A percentile compares a stretch with the other conserved stretches of the same genome.
These are phyloP conservation scores for Glebionis coronaria DNA, from an alignment of 129 eudicot species.

Conservation along the genomic window DNA sequence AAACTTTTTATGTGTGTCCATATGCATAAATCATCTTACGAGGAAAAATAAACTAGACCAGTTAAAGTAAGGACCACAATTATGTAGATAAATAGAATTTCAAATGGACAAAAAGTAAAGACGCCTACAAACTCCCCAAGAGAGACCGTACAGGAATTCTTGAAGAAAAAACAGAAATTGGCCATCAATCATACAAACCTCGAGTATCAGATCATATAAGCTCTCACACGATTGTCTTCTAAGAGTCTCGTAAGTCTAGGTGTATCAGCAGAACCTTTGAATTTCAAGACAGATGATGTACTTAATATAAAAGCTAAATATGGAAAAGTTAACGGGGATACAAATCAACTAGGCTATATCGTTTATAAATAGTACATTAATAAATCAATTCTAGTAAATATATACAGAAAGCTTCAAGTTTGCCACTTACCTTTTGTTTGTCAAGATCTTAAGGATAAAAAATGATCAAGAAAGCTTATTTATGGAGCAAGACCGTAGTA, in stretches of 20 bases:
- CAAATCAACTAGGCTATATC: too few species aligned
- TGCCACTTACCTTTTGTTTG: background rate
- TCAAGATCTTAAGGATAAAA: background rate
- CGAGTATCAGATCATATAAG: background rate
- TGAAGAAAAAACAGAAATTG: background rate
- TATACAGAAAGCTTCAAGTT: too few species aligned
- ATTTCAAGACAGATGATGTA: too few species aligned
- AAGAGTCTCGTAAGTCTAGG: background rate
- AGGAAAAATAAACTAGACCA: conserved; percentile 15
- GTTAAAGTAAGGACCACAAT: conserved; percentile 6
- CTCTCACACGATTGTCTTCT: background rate
- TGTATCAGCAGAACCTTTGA: too few species aligned
- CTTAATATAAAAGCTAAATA: too few species aligned
- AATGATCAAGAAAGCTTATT: background rate
- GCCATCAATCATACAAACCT: background rate
- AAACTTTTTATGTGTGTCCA: background rate
- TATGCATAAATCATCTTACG: conserved; percentile 9
- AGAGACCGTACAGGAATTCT: background rate
- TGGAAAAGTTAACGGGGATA: too few species aligned
- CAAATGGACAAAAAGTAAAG: conserved; percentile 14
- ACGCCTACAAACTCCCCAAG: background rate
- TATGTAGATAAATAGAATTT: background rate
- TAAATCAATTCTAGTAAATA: too few species aligned
- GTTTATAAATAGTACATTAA: too few species aligned
- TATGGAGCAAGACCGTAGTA: background rate